These are phyloP conservation scores for Hypoxylon rickii DNA, from an alignment of 495 filamentous ascomycete genomes.

Conservation along the genomic window DNA sequence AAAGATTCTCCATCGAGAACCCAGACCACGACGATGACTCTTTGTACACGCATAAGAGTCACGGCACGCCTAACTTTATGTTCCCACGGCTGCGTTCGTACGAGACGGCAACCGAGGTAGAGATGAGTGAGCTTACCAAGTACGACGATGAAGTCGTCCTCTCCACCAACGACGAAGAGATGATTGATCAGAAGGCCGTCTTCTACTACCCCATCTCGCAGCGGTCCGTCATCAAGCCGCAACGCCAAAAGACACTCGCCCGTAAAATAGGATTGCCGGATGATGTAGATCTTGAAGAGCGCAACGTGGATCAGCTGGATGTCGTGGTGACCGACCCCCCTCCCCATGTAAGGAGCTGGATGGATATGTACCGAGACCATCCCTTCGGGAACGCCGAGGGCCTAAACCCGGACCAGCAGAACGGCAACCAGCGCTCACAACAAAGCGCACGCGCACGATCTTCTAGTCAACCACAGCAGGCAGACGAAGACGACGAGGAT, in stretches of 20 bases:
- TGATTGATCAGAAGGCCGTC: constrained; percentile 63
- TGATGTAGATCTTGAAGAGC: constrained; percentile 44
- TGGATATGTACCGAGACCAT: constrained; percentile 46
- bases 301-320: constrained; percentile 50
- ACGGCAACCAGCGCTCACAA: constrained; percentile 30
- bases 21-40: constrained; percentile 67
- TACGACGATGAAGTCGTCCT: constrained; percentile 61
- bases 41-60: constrained; percentile 63
- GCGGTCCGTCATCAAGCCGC: constrained; percentile 58
- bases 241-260: constrained; percentile 60
- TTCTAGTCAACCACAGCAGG: constrained; percentile 7
- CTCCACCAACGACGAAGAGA: constrained; percentile 52
- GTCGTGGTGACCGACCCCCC: constrained; percentile 49
- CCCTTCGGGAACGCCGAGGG: constrained; percentile 44
- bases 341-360: constrained; percentile 44
- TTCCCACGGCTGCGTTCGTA: constrained; percentile 82
- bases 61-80: constrained; percentile 61
- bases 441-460: constrained; percentile 39
- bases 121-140: constrained; percentile 67
- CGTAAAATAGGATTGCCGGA: constrained; percentile 45
- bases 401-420: constrained; percentile 9
- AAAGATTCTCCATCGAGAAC: constrained; percentile 73
- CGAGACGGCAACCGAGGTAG: constrained; percentile 73
- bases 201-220: constrained; percentile 91
- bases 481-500: constrained; percentile 44